Evolutionary conservation across 768 basidiomycete genomes (phyloP), one percentile per base, ranked within the genome.

Genomic region (Cyathus striatus): DNA sequence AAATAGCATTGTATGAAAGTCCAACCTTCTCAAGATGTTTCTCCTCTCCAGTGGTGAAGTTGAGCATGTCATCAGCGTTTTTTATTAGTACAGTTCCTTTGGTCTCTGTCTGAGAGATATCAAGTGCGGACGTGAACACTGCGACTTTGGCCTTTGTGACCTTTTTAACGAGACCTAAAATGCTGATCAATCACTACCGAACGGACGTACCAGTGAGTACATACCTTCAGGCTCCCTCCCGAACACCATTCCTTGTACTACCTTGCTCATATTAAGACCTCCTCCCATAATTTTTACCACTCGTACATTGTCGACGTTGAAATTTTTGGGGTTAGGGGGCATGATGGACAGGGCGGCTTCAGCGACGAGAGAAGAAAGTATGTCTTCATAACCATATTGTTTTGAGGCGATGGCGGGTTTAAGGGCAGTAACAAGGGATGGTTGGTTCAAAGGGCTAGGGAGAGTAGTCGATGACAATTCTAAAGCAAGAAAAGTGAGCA

Each of bases 221-320:
- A 41, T 47, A 86, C 90, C 91, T 65, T 99, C 96, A 0, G 96
- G 90, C 65, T 96, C 92, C 36, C 93, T 76, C 26, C 91, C 91
- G 50, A 98, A 98, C 0, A 99, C 96, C 96, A 99, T 99, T 40
- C 96, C 96, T 50, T 88, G 80, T 4, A 99, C 87, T 4, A 99
- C 94, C 43, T 75, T 80, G 64, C 92, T 95, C 18, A 73, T 77
- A 3, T 81, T 62, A n/a, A 99, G 66, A 54, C 77, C 87, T 23
- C 96, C 90, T 43, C 96, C 96, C 81, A 99, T 86, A 48, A 99
- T 97, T 69, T 98, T 99, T 55, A 99, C 96, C 20, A 99, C 95
- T 7, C 96, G 83, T 0, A 99, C 90, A 54, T 93, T 94, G 64
- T 99, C 96, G 22, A 98, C 93, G 64, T 96, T 97, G 79, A 98